These are phyloP conservation scores for Metschnikowia continentalis DNA, from an alignment of 805 yeast species.

Conservation along the genomic window DNA sequence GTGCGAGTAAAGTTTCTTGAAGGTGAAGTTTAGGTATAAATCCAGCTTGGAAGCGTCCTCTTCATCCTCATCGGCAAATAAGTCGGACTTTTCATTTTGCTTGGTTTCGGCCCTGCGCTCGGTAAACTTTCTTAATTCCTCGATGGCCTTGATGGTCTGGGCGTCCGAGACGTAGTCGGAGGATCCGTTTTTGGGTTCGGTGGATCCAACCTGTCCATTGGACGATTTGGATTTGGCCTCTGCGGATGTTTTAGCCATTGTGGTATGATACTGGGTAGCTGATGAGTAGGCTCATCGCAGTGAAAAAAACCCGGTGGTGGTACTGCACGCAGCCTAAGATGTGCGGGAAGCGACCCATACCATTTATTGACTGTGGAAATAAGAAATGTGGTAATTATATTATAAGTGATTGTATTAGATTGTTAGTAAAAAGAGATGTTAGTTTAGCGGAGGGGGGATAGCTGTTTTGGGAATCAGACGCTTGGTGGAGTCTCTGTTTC, in stretches of 20 bases:
- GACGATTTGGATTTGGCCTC: no score
- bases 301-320: slow-evolving; percentile 10
- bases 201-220: neutral
- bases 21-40: slow-evolving; percentile 58
- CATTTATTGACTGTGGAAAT: neutral
- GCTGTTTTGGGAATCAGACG: slow-evolving; percentile 28
- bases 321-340: slow-evolving; percentile 7
- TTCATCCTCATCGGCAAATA: slow-evolving; percentile 42
- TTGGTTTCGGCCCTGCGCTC: slow-evolving; percentile 29
- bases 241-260: neutral
- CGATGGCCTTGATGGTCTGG: slow-evolving; percentile 45
- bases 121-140: slow-evolving; percentile 62
- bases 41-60: slow-evolving; percentile 51
- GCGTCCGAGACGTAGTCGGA: slow-evolving; percentile 14
- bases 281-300: slow-evolving; percentile 15
- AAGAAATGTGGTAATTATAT: no score
- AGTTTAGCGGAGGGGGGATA: slow-evolving; percentile 28
- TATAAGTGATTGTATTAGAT: no score
- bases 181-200: slow-evolving; percentile 7
- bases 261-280: neutral
- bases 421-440: no score
- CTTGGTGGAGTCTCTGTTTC: slow-evolving; percentile 13
- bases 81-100: slow-evolving; percentile 35
- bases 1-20: slow-evolving; percentile 59
- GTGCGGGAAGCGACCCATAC: neutral